Evolutionary conservation across 306 rosid genomes (phyloP).

Genomic region (Alnus glutinosa): DNA sequence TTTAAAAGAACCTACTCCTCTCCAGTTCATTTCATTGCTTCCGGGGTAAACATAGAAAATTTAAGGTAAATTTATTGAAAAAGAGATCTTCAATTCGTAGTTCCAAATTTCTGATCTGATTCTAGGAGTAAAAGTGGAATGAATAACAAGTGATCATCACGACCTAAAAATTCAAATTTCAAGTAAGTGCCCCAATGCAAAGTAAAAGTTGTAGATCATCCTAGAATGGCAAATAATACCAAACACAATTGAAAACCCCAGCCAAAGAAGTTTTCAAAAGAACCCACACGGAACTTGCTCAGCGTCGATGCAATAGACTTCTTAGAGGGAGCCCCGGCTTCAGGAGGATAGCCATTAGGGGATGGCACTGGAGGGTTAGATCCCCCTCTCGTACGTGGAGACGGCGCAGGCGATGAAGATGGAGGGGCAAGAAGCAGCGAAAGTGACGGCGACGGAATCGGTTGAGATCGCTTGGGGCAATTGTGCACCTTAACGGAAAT

Average conservation of each 20-base stretch:
- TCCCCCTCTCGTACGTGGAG: background rate
- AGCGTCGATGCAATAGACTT: conserved; percentile 10
- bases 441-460: background rate
- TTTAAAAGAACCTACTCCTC: no score
- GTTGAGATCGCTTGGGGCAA: conserved; percentile 2
- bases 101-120: no score
- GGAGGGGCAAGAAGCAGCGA: background rate
- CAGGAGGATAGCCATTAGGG: background rate
- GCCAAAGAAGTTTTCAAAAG: background rate
- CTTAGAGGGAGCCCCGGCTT: background rate
- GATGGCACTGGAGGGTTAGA: background rate
- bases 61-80: no score
- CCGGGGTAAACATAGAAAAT: no score
- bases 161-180: no score
- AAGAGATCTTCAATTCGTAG: no score
- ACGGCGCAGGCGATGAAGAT: conserved; percentile 2
- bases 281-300: background rate
- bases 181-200: background rate
- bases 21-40: no score
- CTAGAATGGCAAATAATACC: background rate
- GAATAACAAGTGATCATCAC: no score
- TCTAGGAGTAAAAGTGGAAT: no score
- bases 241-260: background rate
- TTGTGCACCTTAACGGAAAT: conserved; percentile 31
- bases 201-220: background rate